Base-by-base conservation (phyloP, 805 yeast species). In the Myxozyma mucilagina region DNA sequence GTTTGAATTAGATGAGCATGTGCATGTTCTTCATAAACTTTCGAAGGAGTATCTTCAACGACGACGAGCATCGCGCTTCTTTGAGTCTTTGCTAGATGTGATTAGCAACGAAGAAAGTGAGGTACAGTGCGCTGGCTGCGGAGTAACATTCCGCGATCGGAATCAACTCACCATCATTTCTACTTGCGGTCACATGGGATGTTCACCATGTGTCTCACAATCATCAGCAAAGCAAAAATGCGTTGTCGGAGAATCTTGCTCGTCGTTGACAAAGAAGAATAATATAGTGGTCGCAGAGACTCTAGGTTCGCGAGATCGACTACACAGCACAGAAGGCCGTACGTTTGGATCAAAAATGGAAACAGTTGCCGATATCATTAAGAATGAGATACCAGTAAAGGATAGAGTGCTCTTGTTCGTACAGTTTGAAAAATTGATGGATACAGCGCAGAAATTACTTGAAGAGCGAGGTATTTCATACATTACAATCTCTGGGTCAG, bases 111-210 rank as follows among this genome's bases (percentile, higher is more conserved):
- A n/a, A 4, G 47, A 49, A 7, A 11, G 48, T 36, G 36, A 42
- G 5, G 35, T 56, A 18, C n/a, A 14, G 20, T 56, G 60, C 29
- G 14, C 41, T 2, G 60, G 50, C 2, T 56, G 60, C 38, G 45
- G 29, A 6, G 35, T 8, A 10, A 7, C 42, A 13, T 20, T 44
- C 29, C 10, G 8, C n/a, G 52, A 43, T 16, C 31, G 41, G 3
- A 42, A 20, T 32, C 32, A 34, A 35, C 32, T 45, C 24, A 47
- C 60, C 4, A 20, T 57, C 6, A 36, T 51, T 4, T 51, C 60
- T 6, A 31, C 48, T 16, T 57, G 60, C 45, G 60, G 60, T 16
- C 60, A 57, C 29, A 44, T 52, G 36, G 60, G 60, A 3, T 57
- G 60, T 32, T 43, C 38, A 7, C 24, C 20, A 4, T 57, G 60